A percentile compares a stretch with the other conserved stretches of the same genome.
phyloP scores from a whole-genome alignment of 805 yeast species.

The Pachysolen tannophilus region DNA sequence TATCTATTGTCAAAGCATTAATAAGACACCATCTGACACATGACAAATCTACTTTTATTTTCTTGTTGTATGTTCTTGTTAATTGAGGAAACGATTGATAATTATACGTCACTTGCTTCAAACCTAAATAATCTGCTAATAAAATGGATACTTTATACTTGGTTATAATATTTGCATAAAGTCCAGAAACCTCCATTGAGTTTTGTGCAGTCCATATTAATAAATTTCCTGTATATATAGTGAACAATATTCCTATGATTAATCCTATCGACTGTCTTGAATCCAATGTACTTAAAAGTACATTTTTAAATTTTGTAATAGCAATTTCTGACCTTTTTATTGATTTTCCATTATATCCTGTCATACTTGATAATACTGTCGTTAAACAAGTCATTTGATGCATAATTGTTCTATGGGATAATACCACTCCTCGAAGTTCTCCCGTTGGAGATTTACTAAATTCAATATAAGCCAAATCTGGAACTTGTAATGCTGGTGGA shows the following conservation, averaged over 20 bases:
- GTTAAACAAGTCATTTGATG: slow-evolving; percentile 81
- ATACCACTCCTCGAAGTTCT: slow-evolving; percentile 85
- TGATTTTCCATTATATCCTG: slow-evolving; percentile 28
- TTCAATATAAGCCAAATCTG: slow-evolving; percentile 90
- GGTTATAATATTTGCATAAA: slow-evolving; percentile 76
- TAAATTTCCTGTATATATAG: slow-evolving; percentile 80
- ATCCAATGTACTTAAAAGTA: slow-evolving; percentile 57
- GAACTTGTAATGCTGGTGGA: slow-evolving; percentile 60
- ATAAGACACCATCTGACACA: slow-evolving; percentile 85
- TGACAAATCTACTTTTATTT: slow-evolving; percentile 67
- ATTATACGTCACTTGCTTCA: slow-evolving; percentile 86
- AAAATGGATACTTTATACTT: slow-evolving; percentile 63
- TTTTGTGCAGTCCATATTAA: slow-evolving; percentile 63
- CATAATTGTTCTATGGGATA: slow-evolving; percentile 80
- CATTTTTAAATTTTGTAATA: slow-evolving; percentile 38
- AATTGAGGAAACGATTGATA: slow-evolving; percentile 85
- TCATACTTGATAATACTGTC: slow-evolving; percentile 58
- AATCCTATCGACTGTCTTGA: slow-evolving; percentile 79
- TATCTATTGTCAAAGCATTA: slow-evolving; percentile 81
- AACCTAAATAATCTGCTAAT: slow-evolving; percentile 78
- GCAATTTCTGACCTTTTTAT: slow-evolving; percentile 48
- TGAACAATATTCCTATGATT: slow-evolving; percentile 69
- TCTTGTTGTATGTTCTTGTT: slow-evolving; percentile 72
- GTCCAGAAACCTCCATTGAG: slow-evolving; percentile 69
- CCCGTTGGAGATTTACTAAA: slow-evolving; percentile 87